These are phyloP conservation scores for Trypanosoma rangeli DNA, from an alignment of 208 protist genomes.

Conservation along the genomic window DNA sequence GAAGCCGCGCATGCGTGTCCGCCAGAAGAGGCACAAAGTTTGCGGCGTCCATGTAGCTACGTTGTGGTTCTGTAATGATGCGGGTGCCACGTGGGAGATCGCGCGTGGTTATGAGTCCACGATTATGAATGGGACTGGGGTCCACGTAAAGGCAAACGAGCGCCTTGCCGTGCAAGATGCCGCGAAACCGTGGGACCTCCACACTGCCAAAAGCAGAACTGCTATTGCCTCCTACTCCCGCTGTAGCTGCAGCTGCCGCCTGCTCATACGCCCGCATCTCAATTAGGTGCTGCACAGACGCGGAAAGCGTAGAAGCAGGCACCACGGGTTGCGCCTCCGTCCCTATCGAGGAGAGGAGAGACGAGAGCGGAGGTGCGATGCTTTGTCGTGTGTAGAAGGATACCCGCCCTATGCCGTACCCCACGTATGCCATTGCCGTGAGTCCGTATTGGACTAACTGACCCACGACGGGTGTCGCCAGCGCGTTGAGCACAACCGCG, in stretches of 20 bases:
- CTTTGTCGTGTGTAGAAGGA: constrained; percentile 49
- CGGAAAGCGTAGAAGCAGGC: neutral
- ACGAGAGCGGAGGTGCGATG: constrained; percentile 31
- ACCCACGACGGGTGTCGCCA: constrained; percentile 26
- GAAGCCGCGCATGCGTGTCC: constrained; percentile 66
- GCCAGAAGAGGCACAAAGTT: constrained; percentile 47
- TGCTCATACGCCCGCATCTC: constrained; percentile 23
- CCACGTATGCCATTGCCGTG: constrained; percentile 37
- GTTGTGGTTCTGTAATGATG: constrained; percentile 50
- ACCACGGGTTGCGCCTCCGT: neutral
- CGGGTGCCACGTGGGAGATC: constrained; percentile 53
- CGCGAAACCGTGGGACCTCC: constrained; percentile 13
- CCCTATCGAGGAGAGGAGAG: neutral
- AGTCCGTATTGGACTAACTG: constrained; percentile 16
- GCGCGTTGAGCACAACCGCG: neutral
- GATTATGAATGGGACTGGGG: constrained; percentile 63
- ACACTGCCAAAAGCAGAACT: neutral
- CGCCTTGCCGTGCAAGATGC: constrained; percentile 32
- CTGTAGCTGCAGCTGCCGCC: constrained; percentile 13
- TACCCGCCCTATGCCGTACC: constrained; percentile 48
- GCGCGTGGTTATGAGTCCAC: constrained; percentile 52
- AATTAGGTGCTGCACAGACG: constrained; percentile 19
- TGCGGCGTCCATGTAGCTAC: constrained; percentile 48
- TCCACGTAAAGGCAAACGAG: constrained; percentile 58
- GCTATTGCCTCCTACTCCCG: neutral